A percentile compares a stretch with the other conserved stretches of the same genome.
phyloP scores from a whole-genome alignment of 805 yeast species.

The Myxozyma neotropica region DNA sequence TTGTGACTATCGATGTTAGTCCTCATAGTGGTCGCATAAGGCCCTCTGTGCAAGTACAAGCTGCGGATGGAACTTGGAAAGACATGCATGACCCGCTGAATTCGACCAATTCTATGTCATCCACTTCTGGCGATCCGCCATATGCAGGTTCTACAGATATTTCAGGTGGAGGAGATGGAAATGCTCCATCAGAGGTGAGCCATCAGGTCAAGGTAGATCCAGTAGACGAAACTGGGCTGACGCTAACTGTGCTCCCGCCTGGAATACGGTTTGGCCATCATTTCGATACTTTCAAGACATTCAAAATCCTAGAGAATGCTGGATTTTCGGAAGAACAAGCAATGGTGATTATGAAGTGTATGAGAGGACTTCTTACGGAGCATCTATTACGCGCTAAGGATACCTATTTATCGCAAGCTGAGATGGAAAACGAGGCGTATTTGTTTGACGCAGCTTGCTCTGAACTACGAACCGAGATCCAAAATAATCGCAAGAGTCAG shows the following conservation, averaged over 20 bases:
- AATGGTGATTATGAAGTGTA: constrained; percentile 54
- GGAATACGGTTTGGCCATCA: constrained; percentile 35
- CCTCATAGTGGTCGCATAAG: background rate
- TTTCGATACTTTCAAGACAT: constrained; percentile 67
- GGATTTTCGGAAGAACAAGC: constrained; percentile 68
- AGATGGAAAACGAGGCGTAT: constrained; percentile 84
- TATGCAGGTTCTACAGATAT: background rate
- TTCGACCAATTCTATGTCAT: background rate
- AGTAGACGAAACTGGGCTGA: constrained; percentile 4
- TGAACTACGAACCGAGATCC: constrained; percentile 78
- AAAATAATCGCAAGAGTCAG: constrained; percentile 69
- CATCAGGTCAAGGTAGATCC: background rate
- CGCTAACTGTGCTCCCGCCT: constrained; percentile 12
- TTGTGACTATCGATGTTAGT: background rate
- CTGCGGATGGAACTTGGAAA: constrained; percentile 18
- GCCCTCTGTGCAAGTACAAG: constrained; percentile 10
- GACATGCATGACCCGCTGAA: constrained; percentile 7
- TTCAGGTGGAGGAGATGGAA: background rate
- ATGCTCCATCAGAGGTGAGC: background rate
- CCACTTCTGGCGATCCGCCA: background rate
- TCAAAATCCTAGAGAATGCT: constrained; percentile 52
- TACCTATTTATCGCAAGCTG: constrained; percentile 52
- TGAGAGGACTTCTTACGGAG: constrained; percentile 44
- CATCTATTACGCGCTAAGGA: constrained; percentile 43
- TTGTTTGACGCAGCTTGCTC: constrained; percentile 90